These are phyloP conservation scores for Cercospora sesami DNA, from an alignment of 2,329 filamentous ascomycete genomes.

Conservation along the genomic window DNA sequence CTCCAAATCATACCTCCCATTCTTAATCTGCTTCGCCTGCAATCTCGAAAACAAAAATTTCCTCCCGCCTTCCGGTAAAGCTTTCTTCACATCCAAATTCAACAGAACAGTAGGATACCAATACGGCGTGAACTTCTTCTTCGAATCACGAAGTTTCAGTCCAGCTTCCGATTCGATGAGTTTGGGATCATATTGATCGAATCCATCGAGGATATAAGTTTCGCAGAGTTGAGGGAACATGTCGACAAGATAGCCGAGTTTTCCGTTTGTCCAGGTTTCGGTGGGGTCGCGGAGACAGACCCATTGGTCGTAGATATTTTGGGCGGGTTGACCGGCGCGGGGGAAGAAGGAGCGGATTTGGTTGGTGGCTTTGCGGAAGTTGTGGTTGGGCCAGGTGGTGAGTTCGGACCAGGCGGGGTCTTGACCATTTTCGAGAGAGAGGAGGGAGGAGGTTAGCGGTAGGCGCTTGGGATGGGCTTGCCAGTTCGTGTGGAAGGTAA, in stretches of 20 bases:
- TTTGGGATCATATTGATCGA: conserved; percentile 39
- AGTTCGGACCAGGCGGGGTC: conserved; percentile 53
- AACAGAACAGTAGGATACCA: conserved; percentile 78
- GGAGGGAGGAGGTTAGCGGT: conserved; percentile 42
- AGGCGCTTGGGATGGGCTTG: conserved; percentile 46
- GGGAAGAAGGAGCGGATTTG: conserved; percentile 58
- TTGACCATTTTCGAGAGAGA: conserved; percentile 44
- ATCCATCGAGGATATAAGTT: conserved; percentile 37
- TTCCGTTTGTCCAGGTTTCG: conserved; percentile 63
- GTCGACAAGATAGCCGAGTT: conserved; percentile 67
- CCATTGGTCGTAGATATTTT: conserved; percentile 64
- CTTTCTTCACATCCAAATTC: conserved; percentile 75
- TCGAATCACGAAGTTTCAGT: conserved; percentile 31
- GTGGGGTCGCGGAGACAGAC: conserved; percentile 60
- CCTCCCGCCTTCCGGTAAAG: conserved; percentile 64
- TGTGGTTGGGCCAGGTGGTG: conserved; percentile 46
- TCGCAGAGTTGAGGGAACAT: conserved; percentile 68
- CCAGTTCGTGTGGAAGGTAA: conserved; percentile 58
- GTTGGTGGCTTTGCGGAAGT: conserved; percentile 52
- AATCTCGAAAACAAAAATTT: conserved; percentile 71
- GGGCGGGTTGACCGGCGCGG: conserved; percentile 45
- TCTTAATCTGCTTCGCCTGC: conserved; percentile 64
- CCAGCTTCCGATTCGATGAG: conserved; percentile 24
- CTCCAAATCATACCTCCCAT: conserved; percentile 74
- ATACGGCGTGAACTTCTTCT: conserved; percentile 44